phyloP scores from a whole-genome alignment of 2,329 filamentous ascomycete genomes.

The Sarocladium oryzae region DNA sequence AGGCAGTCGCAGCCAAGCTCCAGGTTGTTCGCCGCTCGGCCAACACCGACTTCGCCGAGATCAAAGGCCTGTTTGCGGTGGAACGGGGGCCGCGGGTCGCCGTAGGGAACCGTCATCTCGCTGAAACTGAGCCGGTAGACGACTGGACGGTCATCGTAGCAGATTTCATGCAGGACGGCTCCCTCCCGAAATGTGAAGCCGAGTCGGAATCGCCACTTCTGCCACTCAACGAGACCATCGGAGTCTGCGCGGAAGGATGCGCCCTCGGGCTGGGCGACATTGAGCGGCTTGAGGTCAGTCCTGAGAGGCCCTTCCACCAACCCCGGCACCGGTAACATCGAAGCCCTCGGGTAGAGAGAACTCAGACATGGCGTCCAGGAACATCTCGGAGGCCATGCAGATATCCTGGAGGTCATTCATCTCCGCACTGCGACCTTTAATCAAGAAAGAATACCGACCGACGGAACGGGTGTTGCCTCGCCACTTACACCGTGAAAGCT shows the following conservation, averaged over 20 bases:
- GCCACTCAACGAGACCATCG: constrained; percentile 48
- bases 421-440: constrained; percentile 24
- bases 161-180: constrained; percentile 62
- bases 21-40: constrained; percentile 62
- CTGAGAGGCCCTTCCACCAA: constrained; percentile 41
- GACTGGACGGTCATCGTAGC: constrained; percentile 58
- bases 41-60: constrained; percentile 62
- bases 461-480: no score
- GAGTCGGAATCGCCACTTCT: constrained; percentile 64
- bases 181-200: constrained; percentile 66
- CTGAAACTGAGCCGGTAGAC: constrained; percentile 61
- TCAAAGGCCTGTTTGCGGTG: constrained; percentile 68
- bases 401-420: constrained; percentile 33
- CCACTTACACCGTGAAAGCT: background rate
- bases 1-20: constrained; percentile 64
- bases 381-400: constrained; percentile 36
- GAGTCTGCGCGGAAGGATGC: constrained; percentile 55
- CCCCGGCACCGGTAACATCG: constrained; percentile 37
- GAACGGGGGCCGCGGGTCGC: constrained; percentile 57
- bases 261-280: constrained; percentile 64
- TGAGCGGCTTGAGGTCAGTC: constrained; percentile 59
- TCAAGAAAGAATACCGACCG: no score
- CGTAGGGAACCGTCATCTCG: constrained; percentile 67
- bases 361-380: constrained; percentile 40
- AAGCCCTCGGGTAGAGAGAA: constrained; percentile 40